Evolutionary conservation across 1,139 yeast genomes (phyloP).

Genomic region (Scheffersomyces illinoinensis): DNA sequence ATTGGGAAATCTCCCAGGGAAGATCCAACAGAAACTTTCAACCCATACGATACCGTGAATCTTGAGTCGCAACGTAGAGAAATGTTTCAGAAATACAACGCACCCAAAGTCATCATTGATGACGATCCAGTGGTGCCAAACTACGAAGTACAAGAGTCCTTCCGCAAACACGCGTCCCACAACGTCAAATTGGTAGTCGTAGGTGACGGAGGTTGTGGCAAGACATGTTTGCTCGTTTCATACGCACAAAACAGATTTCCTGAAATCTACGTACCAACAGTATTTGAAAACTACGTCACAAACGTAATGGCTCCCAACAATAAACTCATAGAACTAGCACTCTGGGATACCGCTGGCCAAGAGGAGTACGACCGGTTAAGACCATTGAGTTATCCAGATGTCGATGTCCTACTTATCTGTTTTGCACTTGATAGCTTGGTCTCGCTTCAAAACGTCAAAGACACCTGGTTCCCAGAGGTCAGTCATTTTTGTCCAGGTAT

Average conservation of each 20-base stretch:
- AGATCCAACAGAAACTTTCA: constrained; percentile 11
- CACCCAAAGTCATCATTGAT: constrained; percentile 34
- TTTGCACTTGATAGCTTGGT: constrained; percentile 67
- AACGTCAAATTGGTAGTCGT: constrained; percentile 77
- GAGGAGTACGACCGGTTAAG: constrained; percentile 86
- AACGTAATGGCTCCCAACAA: constrained; percentile 57
- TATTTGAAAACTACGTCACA: constrained; percentile 82
- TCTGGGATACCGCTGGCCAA: constrained; percentile 96
- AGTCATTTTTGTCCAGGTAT: constrained; percentile 78
- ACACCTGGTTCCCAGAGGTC: constrained; percentile 87
- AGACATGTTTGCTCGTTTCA: constrained; percentile 81
- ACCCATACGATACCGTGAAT: constrained; percentile 32
- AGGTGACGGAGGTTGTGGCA: constrained; percentile 96
- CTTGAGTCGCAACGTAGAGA: constrained; percentile 23
- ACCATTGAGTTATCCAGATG: constrained; percentile 83
- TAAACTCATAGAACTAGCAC: constrained; percentile 66
- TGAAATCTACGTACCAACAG: constrained; percentile 79
- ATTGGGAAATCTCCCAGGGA: constrained; percentile 3
- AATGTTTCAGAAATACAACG: constrained; percentile 16
- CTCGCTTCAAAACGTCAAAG: constrained; percentile 71
- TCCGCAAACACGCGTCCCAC: constrained; percentile 35
- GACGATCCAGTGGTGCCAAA: constrained; percentile 43
- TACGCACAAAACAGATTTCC: constrained; percentile 82
- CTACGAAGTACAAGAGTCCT: constrained; percentile 32
- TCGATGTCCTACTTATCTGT: constrained; percentile 71